A percentile compares a stretch with the other conserved stretches of the same genome.
These are phyloP conservation scores for Pelargonium nanum DNA, from an alignment of 345 rosid species.

Conservation along the genomic window DNA sequence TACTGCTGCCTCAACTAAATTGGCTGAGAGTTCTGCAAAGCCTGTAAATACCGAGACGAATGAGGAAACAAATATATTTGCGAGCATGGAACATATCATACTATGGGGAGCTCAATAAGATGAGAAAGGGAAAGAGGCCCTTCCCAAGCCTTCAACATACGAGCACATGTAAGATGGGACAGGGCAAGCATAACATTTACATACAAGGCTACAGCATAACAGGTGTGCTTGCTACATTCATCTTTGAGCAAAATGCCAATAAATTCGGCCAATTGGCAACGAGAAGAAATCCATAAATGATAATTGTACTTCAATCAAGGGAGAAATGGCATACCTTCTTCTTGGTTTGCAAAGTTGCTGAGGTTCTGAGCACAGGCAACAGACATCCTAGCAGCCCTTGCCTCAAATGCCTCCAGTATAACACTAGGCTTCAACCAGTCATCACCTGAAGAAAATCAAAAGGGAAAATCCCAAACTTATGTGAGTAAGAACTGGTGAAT, in stretches of 20 bases:
- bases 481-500: neutral
- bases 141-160: too few relatives aligned
- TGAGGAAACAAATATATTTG: neutral
- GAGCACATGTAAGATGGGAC: too few relatives aligned
- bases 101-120: too few relatives aligned
- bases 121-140: too few relatives aligned
- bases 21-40: constrained; percentile 55
- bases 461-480: neutral
- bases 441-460: constrained; percentile 40
- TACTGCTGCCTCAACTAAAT: constrained; percentile 57
- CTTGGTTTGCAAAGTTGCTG: constrained; percentile 56
- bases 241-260: neutral
- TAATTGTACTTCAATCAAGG: neutral
- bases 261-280: neutral
- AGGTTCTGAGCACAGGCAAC: constrained; percentile 69
- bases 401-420: constrained; percentile 80
- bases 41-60: constrained; percentile 29
- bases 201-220: too few relatives aligned
- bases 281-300: too few relatives aligned
- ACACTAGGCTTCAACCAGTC: constrained; percentile 77
- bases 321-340: constrained; percentile 52
- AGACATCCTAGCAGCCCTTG: constrained; percentile 78
- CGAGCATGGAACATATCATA: too few relatives aligned
- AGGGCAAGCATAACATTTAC: too few relatives aligned
- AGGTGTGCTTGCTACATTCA: too few relatives aligned